A percentile compares a stretch with the other conserved stretches of the same genome.
phyloP scores from a whole-genome alignment of 495 filamentous ascomycete species.

The Jackrogersella multiformis region DNA sequence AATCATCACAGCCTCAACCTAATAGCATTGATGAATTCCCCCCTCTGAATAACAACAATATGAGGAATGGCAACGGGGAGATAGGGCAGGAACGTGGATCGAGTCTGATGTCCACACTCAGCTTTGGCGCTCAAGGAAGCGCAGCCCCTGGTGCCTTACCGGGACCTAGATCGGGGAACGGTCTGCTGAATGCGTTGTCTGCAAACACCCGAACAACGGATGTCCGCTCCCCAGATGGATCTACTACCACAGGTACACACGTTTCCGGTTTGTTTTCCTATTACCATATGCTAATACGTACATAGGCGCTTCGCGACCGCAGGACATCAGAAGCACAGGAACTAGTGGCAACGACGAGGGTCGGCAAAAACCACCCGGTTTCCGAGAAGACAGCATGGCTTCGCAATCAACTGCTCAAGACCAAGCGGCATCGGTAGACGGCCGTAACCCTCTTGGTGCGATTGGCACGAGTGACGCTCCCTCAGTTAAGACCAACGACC shows the following conservation, averaged over 20 bases:
- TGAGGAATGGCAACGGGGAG: constrained; percentile 74
- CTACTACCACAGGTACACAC: constrained; percentile 38
- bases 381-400: constrained; percentile 52
- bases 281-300: constrained; percentile 10
- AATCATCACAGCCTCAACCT: constrained; percentile 70
- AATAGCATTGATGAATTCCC: constrained; percentile 85
- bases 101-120: constrained; percentile 70
- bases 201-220: constrained; percentile 57
- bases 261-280: too few relatives aligned
- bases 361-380: constrained; percentile 54
- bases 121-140: constrained; percentile 63
- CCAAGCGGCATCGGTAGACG: constrained; percentile 26
- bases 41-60: constrained; percentile 65
- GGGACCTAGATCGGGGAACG: constrained; percentile 57
- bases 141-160: constrained; percentile 45
- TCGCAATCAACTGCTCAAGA: constrained; percentile 52
- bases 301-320: constrained; percentile 48
- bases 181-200: constrained; percentile 67
- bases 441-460: constrained; percentile 56
- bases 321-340: constrained; percentile 52
- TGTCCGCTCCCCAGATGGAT: constrained; percentile 51
- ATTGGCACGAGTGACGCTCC: constrained; percentile 55
- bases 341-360: constrained; percentile 50
- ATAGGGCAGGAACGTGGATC: constrained; percentile 72
- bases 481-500: constrained; percentile 54